Evolutionary conservation across 2,329 filamentous ascomycete species (phyloP), one percentile per base, ranked within the genome.

Genomic region (Paecilomyces dactylethromorphus): DNA sequence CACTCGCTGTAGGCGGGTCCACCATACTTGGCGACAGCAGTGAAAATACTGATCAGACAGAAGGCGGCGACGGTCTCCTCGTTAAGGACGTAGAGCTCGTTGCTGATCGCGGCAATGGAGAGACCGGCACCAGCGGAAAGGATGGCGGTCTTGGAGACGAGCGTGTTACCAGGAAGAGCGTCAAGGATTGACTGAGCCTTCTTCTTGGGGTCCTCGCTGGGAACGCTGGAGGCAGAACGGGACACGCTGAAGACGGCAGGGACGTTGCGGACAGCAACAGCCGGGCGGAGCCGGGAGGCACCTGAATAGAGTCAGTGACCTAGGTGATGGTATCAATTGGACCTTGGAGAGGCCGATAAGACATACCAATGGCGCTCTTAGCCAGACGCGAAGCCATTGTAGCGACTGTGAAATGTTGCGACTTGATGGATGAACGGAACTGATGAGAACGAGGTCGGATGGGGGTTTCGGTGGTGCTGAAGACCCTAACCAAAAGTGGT

Each of bases 71-170:
- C 90, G 64, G 92, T 90, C 84, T 99, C 94, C 85, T 99, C 94
- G 83, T 99, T 99, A 81, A 99, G 85, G 76, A 99, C 92, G 81
- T 97, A 97, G 84, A 97, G 92, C 86, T 99, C 94, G 82, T 96
- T 99, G 87, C 90, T 95, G 81, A 99, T 92, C 73, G 92, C 94
- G 76, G 94, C 96, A 78, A 96, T 85, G 72, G 90, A 92, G 70
- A 96, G 80, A 81, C 90, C 93, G 72, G 94, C 91, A 66, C 89
- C 88, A 71, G 91, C 92, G 74, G 93, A 97, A 72, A 99, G 89
- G 76, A 97, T 93, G 73, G 94, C 94, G 69, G 91, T 92, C 88
- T 99, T 99, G 79, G 91, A 95, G 75, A 96, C 82, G 66, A 97
- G 83, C 74, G 85, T 93, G 85, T 86, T 96, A 70, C 95, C 94